Conservation (phyloP, 2,329 filamentous ascomycete genomes). For the Colletotrichum tabaci region DNA sequence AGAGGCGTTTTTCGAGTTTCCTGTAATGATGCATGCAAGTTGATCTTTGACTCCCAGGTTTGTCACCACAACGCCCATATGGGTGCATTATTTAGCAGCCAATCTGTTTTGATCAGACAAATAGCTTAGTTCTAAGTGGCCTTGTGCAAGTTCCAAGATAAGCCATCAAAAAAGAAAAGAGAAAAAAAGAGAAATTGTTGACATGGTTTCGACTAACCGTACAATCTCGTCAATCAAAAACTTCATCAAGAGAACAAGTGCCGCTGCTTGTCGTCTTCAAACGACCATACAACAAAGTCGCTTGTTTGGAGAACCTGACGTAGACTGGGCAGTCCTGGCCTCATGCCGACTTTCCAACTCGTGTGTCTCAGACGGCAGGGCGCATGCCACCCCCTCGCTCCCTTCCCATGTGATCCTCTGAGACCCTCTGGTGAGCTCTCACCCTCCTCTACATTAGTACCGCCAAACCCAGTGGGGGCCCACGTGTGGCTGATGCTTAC, state of each 20-base stretch:
- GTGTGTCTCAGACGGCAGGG: conserved; percentile 27
- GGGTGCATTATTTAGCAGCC: neutral
- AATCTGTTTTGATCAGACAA: neutral
- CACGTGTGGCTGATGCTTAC: conserved; percentile 31
- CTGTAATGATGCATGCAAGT: no score
- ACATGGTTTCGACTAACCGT: no score
- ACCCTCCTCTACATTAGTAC: conserved; percentile 12
- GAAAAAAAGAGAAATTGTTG: no score
- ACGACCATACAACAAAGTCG: neutral
- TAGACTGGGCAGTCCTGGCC: neutral
- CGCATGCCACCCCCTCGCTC: conserved; percentile 32
- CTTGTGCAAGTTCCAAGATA: no score
- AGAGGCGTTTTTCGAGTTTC: no score
- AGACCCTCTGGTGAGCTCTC: conserved; percentile 19
- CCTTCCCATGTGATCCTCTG: conserved; percentile 31
- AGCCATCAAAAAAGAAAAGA: no score
- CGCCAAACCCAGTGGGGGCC: neutral
- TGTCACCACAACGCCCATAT: neutral
- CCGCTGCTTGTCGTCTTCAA: no score
- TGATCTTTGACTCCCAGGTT: neutral
- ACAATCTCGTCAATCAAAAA: neutral
- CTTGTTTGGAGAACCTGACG: neutral
- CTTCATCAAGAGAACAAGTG: no score
- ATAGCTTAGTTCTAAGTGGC: neutral
- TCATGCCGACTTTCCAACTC: neutral